These are phyloP conservation scores for Cylindrodendrum hubeiense DNA, from an alignment of 2,329 filamentous ascomycete genomes.

Conservation along the genomic window DNA sequence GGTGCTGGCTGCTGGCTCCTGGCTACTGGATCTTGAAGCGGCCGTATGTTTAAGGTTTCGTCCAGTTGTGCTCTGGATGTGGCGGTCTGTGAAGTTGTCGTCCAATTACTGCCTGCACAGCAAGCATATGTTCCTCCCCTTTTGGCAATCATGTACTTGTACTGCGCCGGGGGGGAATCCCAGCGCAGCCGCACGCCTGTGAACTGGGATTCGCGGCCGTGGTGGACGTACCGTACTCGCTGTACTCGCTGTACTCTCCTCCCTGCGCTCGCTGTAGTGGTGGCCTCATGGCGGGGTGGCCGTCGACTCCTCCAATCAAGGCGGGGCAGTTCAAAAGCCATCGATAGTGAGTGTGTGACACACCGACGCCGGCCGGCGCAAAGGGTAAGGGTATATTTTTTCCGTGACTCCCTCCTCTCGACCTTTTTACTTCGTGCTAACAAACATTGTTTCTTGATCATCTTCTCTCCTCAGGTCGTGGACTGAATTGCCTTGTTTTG, in stretches of 20 bases:
- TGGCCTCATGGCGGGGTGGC: constrained; percentile 29
- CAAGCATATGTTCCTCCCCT: neutral
- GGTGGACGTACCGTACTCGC: neutral
- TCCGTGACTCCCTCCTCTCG: constrained; percentile 10
- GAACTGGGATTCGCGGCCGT: neutral
- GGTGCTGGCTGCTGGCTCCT: neutral
- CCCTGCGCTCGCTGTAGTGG: neutral
- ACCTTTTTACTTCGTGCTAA: constrained; percentile 15
- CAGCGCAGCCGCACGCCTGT: neutral
- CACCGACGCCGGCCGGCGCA: constrained; percentile 43
- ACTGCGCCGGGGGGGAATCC: neutral
- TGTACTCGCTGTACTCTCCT: neutral
- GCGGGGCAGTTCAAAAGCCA: constrained; percentile 37
- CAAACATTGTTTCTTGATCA: constrained; percentile 1
- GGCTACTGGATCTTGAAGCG: neutral
- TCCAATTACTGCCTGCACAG: neutral
- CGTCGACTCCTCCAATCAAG: constrained; percentile 37
- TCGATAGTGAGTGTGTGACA: constrained; percentile 31
- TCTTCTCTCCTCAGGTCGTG: neutral
- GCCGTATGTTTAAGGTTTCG: neutral
- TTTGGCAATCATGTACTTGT: neutral
- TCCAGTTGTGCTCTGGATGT: neutral
- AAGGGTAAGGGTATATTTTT: constrained; percentile 36
- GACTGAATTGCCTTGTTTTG: constrained; percentile 7
- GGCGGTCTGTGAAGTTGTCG: constrained; percentile 3